Evolutionary conservation across 164 flowering plant species (phyloP).

Genomic region (Nelumbo lutea): DNA sequence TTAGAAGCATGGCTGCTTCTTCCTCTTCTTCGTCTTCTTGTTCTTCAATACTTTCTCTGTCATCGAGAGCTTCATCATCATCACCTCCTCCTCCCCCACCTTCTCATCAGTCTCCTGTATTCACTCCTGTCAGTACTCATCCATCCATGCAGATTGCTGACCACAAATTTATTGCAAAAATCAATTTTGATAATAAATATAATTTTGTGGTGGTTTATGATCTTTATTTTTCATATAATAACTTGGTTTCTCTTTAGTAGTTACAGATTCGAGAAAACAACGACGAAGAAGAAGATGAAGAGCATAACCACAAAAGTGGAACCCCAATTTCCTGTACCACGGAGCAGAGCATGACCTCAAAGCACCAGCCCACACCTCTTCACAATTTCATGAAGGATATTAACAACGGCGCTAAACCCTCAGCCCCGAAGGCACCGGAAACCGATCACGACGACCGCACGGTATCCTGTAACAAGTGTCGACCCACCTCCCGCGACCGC

Average conservation of each 20-base stretch:
- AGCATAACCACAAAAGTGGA: constrained; percentile 1
- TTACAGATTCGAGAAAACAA: constrained; percentile 50
- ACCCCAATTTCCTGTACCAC: constrained; percentile 8
- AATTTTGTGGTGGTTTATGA: background rate
- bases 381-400: constrained; percentile 12
- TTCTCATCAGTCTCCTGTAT: constrained; percentile 37
- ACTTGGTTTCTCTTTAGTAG: background rate
- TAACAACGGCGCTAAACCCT: background rate
- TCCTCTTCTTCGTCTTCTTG: background rate
- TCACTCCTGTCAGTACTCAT: constrained; percentile 49
- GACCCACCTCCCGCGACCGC: constrained; percentile 71
- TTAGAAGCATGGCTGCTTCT: background rate
- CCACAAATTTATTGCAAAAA: too few relatives aligned
- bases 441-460: constrained; percentile 22
- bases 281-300: constrained; percentile 24
- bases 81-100: constrained; percentile 33
- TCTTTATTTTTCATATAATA: background rate
- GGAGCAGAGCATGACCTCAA: constrained; percentile 5
- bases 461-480: constrained; percentile 82
- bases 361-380: constrained; percentile 56
- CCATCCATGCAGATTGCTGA: background rate
- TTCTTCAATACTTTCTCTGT: constrained; percentile 14
- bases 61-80: constrained; percentile 27
- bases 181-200: too few relatives aligned
- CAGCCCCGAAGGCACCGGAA: constrained; percentile 21